phyloP scores from a whole-genome alignment of 1,284 basidiomycete genomes.

The Hemileia vastatrix region DNA sequence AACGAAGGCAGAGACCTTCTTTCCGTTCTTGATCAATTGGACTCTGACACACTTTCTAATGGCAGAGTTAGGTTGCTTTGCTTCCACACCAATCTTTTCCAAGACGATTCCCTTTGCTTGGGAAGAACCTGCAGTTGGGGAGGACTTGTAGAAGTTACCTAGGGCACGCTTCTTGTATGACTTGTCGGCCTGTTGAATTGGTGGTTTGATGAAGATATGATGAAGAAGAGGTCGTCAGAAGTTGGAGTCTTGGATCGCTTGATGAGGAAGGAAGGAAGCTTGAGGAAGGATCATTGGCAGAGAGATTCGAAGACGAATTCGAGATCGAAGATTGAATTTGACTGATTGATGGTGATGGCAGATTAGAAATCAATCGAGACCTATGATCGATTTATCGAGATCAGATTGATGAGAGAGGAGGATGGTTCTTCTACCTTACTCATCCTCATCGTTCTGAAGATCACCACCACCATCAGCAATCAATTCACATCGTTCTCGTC shows the following conservation, averaged over 20 bases:
- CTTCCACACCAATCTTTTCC: constrained; percentile 81
- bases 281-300: neutral
- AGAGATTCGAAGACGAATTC: too few species aligned
- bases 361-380: too few species aligned
- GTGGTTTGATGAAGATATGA: neutral
- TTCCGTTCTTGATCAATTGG: constrained; percentile 99
- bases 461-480: too few species aligned
- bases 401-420: too few species aligned
- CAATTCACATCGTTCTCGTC: too few species aligned
- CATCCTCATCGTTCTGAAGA: too few species aligned
- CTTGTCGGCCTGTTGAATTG: constrained; percentile 81
- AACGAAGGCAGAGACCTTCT: constrained; percentile 92
- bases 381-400: too few species aligned
- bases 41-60: constrained; percentile 99
- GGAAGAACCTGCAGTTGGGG: constrained; percentile 96
- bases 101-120: constrained; percentile 99
- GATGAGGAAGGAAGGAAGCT: neutral
- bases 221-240: neutral
- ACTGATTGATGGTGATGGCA: too few species aligned
- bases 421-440: too few species aligned
- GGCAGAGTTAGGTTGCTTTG: constrained; percentile 98
- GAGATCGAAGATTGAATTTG: too few species aligned
- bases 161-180: constrained; percentile 99
- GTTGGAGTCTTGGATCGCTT: neutral
- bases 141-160: constrained; percentile 99